Conservation (phyloP, 1,284 basidiomycete species). For the Austroboletus novae-zelandiae region DNA sequence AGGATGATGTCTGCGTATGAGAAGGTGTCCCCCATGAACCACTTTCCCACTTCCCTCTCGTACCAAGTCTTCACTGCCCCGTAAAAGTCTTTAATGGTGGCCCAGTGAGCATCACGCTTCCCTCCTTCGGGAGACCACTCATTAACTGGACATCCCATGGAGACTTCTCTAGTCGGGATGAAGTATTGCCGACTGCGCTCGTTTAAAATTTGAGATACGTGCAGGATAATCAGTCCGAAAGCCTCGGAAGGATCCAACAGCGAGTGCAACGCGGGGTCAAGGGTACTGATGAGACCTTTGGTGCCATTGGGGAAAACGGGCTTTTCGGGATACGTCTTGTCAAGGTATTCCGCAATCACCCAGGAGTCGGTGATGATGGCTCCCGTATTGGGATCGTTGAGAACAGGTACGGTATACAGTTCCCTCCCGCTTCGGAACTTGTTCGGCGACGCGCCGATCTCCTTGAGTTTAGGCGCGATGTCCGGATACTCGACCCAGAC, state of each 20-base stretch:
- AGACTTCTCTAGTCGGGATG: constrained; percentile 1
- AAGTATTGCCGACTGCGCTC: constrained; percentile 19
- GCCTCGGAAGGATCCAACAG: background rate
- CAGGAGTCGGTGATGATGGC: constrained; percentile 36
- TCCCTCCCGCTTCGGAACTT: background rate
- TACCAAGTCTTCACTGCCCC: constrained; percentile 16
- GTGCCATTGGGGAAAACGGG: constrained; percentile 37
- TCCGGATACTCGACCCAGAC: constrained; percentile 33
- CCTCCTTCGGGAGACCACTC: constrained; percentile 26
- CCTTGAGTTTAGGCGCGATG: constrained; percentile 15
- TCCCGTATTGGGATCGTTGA: constrained; percentile 19
- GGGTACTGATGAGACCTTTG: constrained; percentile 31
- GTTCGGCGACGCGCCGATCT: background rate
- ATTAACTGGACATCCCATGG: constrained; percentile 4
- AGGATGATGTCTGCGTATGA: constrained; percentile 30
- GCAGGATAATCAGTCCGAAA: constrained; percentile 13
- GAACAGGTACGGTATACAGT: background rate
- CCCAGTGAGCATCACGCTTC: constrained; percentile 24
- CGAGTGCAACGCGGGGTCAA: constrained; percentile 17
- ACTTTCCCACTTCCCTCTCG: constrained; percentile 17
- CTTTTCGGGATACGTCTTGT: constrained; percentile 41
- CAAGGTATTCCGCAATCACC: constrained; percentile 43
- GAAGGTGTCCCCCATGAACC: constrained; percentile 28
- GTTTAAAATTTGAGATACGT: constrained; percentile 18
- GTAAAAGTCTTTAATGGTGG: constrained; percentile 10